These are phyloP conservation scores for Ormosia emarginata DNA, from an alignment of 306 rosid genomes.

Conservation along the genomic window DNA sequence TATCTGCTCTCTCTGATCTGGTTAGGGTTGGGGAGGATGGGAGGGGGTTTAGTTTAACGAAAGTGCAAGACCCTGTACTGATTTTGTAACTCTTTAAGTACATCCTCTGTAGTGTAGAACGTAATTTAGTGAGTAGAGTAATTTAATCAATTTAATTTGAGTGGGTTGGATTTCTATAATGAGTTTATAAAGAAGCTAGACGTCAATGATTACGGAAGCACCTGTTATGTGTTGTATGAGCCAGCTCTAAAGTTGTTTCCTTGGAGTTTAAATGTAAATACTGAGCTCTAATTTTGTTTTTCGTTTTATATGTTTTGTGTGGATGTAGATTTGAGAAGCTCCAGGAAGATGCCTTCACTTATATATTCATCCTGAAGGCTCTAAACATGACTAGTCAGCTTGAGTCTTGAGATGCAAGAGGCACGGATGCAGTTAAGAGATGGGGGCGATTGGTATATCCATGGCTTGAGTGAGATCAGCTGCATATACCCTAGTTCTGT, in stretches of 20 bases:
- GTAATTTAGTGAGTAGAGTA: background rate
- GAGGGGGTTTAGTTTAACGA: background rate
- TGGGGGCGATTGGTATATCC: background rate
- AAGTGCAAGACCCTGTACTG: background rate
- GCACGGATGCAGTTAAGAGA: background rate
- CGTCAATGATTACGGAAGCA: background rate
- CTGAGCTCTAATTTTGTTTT: background rate
- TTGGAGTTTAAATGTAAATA: background rate
- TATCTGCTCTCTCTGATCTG: background rate
- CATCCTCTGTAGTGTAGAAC: background rate
- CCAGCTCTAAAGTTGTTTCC: background rate
- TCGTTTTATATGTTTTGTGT: background rate
- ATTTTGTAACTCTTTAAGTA: background rate
- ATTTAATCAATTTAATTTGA: background rate
- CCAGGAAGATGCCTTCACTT: constrained; percentile 76
- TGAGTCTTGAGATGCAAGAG: background rate
- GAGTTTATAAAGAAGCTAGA: background rate
- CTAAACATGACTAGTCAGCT: constrained; percentile 43
- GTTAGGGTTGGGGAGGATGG: background rate
- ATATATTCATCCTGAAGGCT: constrained; percentile 57
- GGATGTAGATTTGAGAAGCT: constrained; percentile 82
- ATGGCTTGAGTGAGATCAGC: constrained; percentile 7
- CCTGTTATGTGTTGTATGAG: background rate
- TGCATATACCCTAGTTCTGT: background rate
- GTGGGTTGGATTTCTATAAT: background rate